Base-by-base conservation (phyloP, 164 flowering plant species). In the Sedum album region DNA sequence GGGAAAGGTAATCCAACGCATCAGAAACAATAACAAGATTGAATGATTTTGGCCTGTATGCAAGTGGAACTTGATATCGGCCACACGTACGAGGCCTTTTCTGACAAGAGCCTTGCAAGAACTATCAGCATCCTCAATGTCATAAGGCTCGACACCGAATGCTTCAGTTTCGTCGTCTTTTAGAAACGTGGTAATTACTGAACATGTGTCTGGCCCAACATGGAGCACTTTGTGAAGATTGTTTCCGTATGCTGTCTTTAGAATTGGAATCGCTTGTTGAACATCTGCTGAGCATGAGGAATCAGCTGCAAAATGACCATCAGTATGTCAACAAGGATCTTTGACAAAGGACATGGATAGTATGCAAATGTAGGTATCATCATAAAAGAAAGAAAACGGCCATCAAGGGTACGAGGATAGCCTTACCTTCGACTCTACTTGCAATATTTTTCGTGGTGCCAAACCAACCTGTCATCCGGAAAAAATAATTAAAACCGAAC, bases 141-240 rank as follows among this genome's bases (percentile, higher is more conserved):
- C 91, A 78, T 84, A 86, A 48, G 91, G 91, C 71, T 86, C 91
- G 61, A 86, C 75, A 33, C 91, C 91, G 85, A 86, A 86, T 14
- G 83, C 87, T 77, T 86, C 86, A 42, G 68, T 66, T 44, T 66
- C 68, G 6, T 66, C 68, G 31, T 66, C 68, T 66, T 39, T 66
- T 28, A 44, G 26, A 18, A 66, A 18, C 31, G 8, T 41, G 48
- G 68, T 38, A 42, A 66, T 46, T 41, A 66, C 86, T 48, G 83
- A 76, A 68, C 91, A 86, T 63, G 87, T 79, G 44, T 83, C 88
- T 48, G 91, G 88, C 39, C 91, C 91, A n/a, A 86, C 87, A 67
- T 86, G 91, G 79, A 86, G 75, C 68, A 86, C 84, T 72, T 83
- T 83, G 75, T 28, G 85, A 86, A 84, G 83, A 73, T 79, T 77